Evolutionary conservation across 228 moss, liverwort and hornwort genomes (phyloP), one percentile per base, ranked within the genome.

Genomic region (Sphagnum magellanicum): DNA sequence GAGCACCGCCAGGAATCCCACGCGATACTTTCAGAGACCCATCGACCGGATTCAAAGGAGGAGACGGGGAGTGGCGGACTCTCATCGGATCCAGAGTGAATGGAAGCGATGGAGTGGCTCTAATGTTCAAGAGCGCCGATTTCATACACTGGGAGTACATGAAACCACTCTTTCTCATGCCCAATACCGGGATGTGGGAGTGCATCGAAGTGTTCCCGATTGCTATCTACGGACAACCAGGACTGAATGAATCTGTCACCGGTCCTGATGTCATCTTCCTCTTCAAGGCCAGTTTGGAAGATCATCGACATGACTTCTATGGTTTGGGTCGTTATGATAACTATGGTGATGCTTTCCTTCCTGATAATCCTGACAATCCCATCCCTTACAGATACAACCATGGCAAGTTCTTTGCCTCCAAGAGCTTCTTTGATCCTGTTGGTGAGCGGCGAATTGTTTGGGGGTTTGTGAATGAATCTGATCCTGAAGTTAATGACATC

Each of bases 151-250:
- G 92, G 92, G 32, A 32, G 3, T 32, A 32, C 32, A 86, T 67
- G 71, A 74, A 6, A 60, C 77, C 0, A 17, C 63, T 2, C 74
- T 58, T 12, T 70, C 93, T 14, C 88, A 93, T 52, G 63, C 77
- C 74, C 0, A 76, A 72, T 48, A 82, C 92, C 0, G 87, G 83
- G 16, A 80, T 82, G 83, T 87, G 87, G 96, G 96, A 97, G 78
- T 97, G 96, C 75, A 81, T 88, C 4, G 96, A 97, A 63, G 88
- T 97, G 63, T 97, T 68, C 53, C 96, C 96, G 0, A 77, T 93
- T 10, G 32, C 32, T 32, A 32, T 32, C 32, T 32, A 32, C 32
- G 32, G 32, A 32, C 32, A 32, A 32, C 32, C 32, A 2, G 85
- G 78, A 8, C 50, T 61, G 13, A 76, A 85, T 48, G 48, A 50